Percentiles rank a stretch among this genome's conserved stretches.
Evolutionary conservation across 768 basidiomycete genomes (phyloP).

Genomic region (Hortiboletus campestris): DNA sequence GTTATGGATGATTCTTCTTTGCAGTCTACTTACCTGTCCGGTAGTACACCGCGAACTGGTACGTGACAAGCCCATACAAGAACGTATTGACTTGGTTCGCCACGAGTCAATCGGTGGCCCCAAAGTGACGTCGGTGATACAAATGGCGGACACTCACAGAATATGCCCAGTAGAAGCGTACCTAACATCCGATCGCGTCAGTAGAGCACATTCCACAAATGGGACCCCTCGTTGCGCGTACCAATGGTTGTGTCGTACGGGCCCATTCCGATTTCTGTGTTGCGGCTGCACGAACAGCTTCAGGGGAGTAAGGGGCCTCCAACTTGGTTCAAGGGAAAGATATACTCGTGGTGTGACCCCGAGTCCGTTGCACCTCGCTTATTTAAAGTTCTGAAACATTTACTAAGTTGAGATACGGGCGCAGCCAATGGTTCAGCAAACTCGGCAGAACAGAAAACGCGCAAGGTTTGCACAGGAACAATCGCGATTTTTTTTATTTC

Average conservation of each 20-base stretch:
- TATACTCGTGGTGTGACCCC: no score
- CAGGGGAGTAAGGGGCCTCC: no score
- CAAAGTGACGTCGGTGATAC: not conserved
- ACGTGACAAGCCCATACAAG: slow-evolving; percentile 43
- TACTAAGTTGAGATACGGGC: no score
- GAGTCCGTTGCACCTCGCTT: no score
- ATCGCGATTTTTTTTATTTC: no score
- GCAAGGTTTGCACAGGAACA: no score
- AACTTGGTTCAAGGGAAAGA: no score
- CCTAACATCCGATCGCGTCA: slow-evolving; percentile 8
- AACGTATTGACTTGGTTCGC: slow-evolving; percentile 22
- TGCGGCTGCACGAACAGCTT: no score
- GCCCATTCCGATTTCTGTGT: not conserved
- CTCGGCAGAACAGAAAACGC: no score
- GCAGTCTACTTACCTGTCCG: slow-evolving; percentile 13
- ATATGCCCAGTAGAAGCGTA: slow-evolving; percentile 19
- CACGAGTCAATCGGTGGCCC: not conserved
- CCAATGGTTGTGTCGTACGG: slow-evolving; percentile 1
- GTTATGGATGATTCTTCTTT: not conserved
- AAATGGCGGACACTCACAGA: slow-evolving; percentile 10
- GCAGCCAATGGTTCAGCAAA: no score
- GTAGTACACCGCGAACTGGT: slow-evolving; percentile 42
- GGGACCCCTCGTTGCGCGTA: not conserved
- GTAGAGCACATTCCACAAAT: not conserved
- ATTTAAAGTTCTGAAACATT: no score